Conservation (phyloP, 2,329 filamentous ascomycete species). For the Cercospora canescens region DNA sequence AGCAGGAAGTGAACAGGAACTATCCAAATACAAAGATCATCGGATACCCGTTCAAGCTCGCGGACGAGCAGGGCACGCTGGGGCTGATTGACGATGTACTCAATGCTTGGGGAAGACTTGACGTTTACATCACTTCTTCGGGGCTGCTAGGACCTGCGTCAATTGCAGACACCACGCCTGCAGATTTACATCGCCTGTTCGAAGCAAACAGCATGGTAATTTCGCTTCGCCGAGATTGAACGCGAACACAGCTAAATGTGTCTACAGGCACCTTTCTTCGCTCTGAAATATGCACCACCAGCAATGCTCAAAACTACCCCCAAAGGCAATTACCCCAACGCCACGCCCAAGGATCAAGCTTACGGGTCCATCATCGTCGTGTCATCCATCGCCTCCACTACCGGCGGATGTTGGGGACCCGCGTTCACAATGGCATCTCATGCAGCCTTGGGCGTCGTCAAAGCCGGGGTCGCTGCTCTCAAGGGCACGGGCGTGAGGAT, state of each 20-base stretch:
- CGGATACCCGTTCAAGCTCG: constrained; percentile 59
- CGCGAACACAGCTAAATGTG: background rate
- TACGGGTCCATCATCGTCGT: constrained; percentile 67
- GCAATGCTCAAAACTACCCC: constrained; percentile 62
- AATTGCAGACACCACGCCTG: constrained; percentile 57
- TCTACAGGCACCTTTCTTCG: constrained; percentile 57
- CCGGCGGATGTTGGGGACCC: constrained; percentile 61
- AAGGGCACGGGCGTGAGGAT: constrained; percentile 61
- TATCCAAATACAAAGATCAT: constrained; percentile 63
- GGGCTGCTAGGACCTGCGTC: constrained; percentile 59
- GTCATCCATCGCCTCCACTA: constrained; percentile 55
- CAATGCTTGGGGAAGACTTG: constrained; percentile 60
- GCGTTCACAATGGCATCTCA: constrained; percentile 62
- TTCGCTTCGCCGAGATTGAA: too few relatives aligned
- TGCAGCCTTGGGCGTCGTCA: constrained; percentile 62
- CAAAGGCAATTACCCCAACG: constrained; percentile 59
- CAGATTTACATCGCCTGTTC: constrained; percentile 58
- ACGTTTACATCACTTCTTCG: constrained; percentile 62
- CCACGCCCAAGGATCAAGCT: constrained; percentile 59
- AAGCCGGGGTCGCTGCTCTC: constrained; percentile 57
- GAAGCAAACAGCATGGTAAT: constrained; percentile 56
- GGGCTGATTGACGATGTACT: constrained; percentile 63
- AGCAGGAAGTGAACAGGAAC: constrained; percentile 44
- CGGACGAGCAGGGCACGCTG: constrained; percentile 61
- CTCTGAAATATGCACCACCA: constrained; percentile 63